Evolutionary conservation across 257 asterid genomes (phyloP), one percentile per base, ranked within the genome.

Genomic region (Sherardia arvensis): DNA sequence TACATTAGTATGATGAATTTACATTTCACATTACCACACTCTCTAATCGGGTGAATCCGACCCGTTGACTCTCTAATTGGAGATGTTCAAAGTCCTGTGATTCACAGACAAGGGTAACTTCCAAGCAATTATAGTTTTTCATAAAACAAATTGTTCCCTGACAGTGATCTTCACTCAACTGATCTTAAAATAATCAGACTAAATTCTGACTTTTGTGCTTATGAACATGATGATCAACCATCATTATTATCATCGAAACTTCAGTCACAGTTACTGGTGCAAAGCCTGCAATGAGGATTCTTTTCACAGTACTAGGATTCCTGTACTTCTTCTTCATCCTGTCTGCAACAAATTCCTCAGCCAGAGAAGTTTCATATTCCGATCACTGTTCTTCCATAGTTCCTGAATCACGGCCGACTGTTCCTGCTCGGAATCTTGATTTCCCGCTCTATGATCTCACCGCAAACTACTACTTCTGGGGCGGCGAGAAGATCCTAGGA

Each of bases 361-460:
- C 62, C 10, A 14, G 68, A 1, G 8, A 55, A 22, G 48, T 55
- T 55, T 62, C 81, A 2, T 85, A 85, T 56, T 12, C 33, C 7
- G 70, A 76, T 40, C 87, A 83, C 22, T 88, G 96, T 59, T 74
- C 83, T 25, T 69, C 87, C 29, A 11, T 77, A 18, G 66, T 88
- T 66, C 84, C 96, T 49, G 68, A 57, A 51, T 65, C 68, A 0
- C 64, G 1, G 26, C 51, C 68, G 1, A 68, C 80, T 7, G 58
- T 1, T 21, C 71, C 32, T 26, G 59, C 22, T 10, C 20, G 4
- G 0, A 10, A 4, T 56, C 32, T 30, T 5, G 22, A 5, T n/a
- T 17, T 9, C 25, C 64, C 64, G 6, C 3, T 20, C 56, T 38
- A 63, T 17, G 34, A 18, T 15, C 17, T 61, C 6, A 5, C 59